Percentiles rank a stretch among this genome's conserved stretches.
These are phyloP conservation scores for Linnemannia elongata DNA, from an alignment of 192 early-diverging fungal species.

Conservation along the genomic window DNA sequence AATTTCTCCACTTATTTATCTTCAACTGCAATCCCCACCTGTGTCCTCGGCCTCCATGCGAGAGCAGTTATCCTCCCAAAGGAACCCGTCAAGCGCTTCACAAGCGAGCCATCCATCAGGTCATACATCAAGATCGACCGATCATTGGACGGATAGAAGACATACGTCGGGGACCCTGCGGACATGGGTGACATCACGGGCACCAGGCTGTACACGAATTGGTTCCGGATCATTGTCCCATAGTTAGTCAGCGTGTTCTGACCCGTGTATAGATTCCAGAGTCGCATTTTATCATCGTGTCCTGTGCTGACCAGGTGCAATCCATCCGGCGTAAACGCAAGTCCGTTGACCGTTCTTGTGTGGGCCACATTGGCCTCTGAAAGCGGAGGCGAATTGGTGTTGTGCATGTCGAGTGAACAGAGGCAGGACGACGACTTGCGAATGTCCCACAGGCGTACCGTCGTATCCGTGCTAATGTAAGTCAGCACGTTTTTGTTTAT, in stretches of 20 bases:
- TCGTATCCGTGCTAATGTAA: conserved; percentile 69
- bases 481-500: neutral
- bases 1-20: neutral
- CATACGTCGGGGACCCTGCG: conserved; percentile 57
- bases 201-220: conserved; percentile 34
- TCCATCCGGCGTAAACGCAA: conserved; percentile 75
- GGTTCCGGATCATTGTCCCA: conserved; percentile 41
- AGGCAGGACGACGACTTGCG: conserved; percentile 79
- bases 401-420: conserved; percentile 71
- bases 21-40: conserved; percentile 30
- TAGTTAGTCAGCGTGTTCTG: conserved; percentile 65
- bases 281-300: conserved; percentile 71
- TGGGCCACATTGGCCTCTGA: conserved; percentile 65
- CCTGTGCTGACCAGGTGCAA: conserved; percentile 69
- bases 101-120: conserved; percentile 65
- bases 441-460: conserved; percentile 88
- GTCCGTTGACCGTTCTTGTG: conserved; percentile 71
- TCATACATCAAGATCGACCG: conserved; percentile 70
- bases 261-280: conserved; percentile 75
- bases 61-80: conserved; percentile 73
- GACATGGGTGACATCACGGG: conserved; percentile 49
- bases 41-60: conserved; percentile 62
- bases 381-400: conserved; percentile 53
- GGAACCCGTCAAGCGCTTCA: conserved; percentile 71
- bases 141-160: conserved; percentile 73